Evolutionary conservation across 2,329 filamentous ascomycete species (phyloP), one percentile per base, ranked within the genome.

Genomic region (Epichloe typhina): DNA sequence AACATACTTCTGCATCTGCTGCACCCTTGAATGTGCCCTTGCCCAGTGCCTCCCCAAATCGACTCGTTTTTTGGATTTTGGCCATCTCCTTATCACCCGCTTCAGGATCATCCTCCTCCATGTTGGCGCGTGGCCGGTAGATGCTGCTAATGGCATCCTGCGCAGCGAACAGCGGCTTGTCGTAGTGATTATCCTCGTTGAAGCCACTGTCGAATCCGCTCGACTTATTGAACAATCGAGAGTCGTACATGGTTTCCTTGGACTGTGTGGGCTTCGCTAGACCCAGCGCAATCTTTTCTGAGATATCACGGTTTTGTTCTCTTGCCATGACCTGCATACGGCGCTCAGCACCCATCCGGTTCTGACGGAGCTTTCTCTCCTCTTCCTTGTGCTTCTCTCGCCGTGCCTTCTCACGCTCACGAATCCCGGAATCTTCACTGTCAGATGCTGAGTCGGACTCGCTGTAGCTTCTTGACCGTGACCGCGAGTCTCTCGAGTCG

Each of bases 131-230:
- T 1, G 91, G 88, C 36, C 89, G 79, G 68, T 98, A 98, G 58
- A 98, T 97, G 65, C 84, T 91, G 70, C 81, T 93, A 60, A 96
- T 88, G 8, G 88, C 91, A 63, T 97, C 91, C 64, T 96, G 89
- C 13, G 93, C 91, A 1, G 90, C 90, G 65, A 98, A 98, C 7
- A 98, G 73, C 19, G 93, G 93, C 69, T 97, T 97, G 67, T 97
- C 93, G 70, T 97, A 98, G 0, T 84, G 82, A 63, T 98, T 93
- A 66, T 98, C 93, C 67, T 98, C 93, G 66, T 98, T 98, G 76
- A 96, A 89, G 0, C 91, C 93, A 49, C 83, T 79, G 58, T 89
- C 84, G 64, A 98, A 94, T 0, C 93, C 93, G 59, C 86, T 90
- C 5, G 83, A 85, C 69, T 95, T 88, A 69, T 97, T 96, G 70